Conservation (phyloP, 257 asterid genomes). For the Ilex aquifolium region DNA sequence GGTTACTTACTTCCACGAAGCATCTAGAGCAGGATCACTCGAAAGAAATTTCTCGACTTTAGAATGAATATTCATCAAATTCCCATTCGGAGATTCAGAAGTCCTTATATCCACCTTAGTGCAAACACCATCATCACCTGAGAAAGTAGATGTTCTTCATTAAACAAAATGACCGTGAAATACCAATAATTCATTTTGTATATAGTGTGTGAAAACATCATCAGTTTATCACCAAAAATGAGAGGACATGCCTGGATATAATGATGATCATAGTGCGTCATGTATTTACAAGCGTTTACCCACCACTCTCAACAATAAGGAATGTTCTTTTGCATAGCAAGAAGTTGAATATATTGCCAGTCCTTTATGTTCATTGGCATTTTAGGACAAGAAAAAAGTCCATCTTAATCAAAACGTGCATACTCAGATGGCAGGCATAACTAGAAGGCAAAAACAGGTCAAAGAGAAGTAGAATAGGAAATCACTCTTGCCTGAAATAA, state of each 20-base stretch:
- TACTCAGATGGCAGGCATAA: not conserved
- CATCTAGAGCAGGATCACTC: constrained; percentile 32
- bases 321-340: too few relatives aligned
- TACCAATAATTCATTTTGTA: not conserved
- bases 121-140: constrained; percentile 27
- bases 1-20: constrained; percentile 59
- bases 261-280: too few relatives aligned
- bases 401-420: too few relatives aligned
- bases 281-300: too few relatives aligned
- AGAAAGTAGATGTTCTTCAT: constrained; percentile 10
- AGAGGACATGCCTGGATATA: not conserved
- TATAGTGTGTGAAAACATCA: too few relatives aligned
- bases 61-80: constrained; percentile 12
- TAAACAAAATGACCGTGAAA: constrained; percentile 9
- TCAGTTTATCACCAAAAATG: not conserved
- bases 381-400: too few relatives aligned
- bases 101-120: constrained; percentile 13
- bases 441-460: not conserved
- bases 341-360: too few relatives aligned
- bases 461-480: not conserved
- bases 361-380: too few relatives aligned
- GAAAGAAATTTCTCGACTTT: constrained; percentile 4
- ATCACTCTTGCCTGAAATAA: constrained; percentile 37
- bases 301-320: too few relatives aligned
- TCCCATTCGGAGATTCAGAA: constrained; percentile 19